A percentile compares a stretch with the other conserved stretches of the same genome.
phyloP scores from a whole-genome alignment of 768 basidiomycete species.

The Hericium erinaceus region DNA sequence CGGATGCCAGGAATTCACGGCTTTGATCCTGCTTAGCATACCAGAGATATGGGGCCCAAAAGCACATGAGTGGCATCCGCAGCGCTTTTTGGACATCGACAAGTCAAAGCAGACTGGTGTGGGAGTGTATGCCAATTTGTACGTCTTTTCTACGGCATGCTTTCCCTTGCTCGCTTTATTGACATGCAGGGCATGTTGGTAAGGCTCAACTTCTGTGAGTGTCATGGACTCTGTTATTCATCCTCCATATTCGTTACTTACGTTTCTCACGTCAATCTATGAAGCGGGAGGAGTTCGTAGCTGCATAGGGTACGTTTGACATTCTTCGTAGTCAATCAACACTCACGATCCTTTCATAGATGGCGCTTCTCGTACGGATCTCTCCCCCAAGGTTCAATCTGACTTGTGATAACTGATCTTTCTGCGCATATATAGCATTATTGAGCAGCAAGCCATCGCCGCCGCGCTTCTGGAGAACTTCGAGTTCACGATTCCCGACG shows the following conservation, averaged over 20 bases:
- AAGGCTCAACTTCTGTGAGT: constrained; percentile 10
- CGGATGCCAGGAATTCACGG: not conserved
- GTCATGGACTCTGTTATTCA: not conserved
- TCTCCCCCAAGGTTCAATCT: too few relatives aligned
- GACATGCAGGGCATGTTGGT: not conserved
- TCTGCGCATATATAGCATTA: not conserved
- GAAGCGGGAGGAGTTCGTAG: constrained; percentile 7
- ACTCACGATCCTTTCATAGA: not conserved
- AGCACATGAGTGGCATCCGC: constrained; percentile 6
- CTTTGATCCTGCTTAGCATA: not conserved
- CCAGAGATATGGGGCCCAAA: constrained; percentile 10
- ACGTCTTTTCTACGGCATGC: not conserved
- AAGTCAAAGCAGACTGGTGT: not conserved
- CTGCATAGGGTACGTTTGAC: constrained; percentile 3
- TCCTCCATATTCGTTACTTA: not conserved
- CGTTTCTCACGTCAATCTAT: not conserved
- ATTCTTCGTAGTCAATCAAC: not conserved
- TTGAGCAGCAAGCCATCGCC: constrained; percentile 8
- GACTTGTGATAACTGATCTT: not conserved
- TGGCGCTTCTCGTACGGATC: constrained; percentile 9
- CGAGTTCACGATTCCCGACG: constrained; percentile 3
- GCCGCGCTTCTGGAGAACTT: constrained; percentile 7
- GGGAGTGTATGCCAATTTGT: constrained; percentile 10
- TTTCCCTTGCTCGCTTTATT: not conserved
- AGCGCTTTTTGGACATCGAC: constrained; percentile 5